Conservation (phyloP, 345 rosid genomes). For the Erodium maritimum region DNA sequence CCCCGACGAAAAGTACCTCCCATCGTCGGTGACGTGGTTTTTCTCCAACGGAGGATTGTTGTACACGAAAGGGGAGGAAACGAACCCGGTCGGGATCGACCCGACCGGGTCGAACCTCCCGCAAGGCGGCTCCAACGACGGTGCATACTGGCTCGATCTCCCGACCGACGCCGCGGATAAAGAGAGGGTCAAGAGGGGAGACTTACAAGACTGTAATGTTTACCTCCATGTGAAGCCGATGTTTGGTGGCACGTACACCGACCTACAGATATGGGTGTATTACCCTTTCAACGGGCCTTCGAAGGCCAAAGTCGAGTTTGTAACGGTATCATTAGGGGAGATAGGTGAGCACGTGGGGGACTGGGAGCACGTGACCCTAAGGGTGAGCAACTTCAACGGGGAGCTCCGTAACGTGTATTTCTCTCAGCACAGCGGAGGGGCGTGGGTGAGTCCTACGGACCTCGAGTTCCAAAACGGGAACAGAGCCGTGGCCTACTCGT, state of each 20-base stretch:
- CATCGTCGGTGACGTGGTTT: constrained; percentile 15
- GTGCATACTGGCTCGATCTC: constrained; percentile 16
- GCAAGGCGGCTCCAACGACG: constrained; percentile 12
- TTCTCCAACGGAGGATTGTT: constrained; percentile 14
- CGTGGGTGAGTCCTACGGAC: constrained; percentile 11
- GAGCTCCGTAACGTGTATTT: constrained; percentile 12
- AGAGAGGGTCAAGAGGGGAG: constrained; percentile 13
- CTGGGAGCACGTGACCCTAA: constrained; percentile 18
- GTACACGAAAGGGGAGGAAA: constrained; percentile 13
- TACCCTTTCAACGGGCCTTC: constrained; percentile 21
- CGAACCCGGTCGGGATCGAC: constrained; percentile 7
- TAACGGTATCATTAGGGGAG: constrained; percentile 3
- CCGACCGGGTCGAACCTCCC: constrained; percentile 17
- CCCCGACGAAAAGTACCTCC: constrained; percentile 13
- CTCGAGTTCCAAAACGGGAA: constrained; percentile 14
- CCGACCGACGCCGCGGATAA: constrained; percentile 12
- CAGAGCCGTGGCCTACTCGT: constrained; percentile 12
- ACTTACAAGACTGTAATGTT: constrained; percentile 10
- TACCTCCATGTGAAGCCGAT: constrained; percentile 15
- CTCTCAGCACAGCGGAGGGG: constrained; percentile 8
- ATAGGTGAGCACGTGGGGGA: constrained; percentile 18
- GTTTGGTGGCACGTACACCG: constrained; percentile 14
- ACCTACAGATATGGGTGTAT: constrained; percentile 14
- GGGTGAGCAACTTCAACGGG: constrained; percentile 18
- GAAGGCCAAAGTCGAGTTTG: constrained; percentile 11